Evolutionary conservation across 768 basidiomycete species (phyloP), one percentile per base, ranked within the genome.

Genomic region (Amanita subjunquillea): DNA sequence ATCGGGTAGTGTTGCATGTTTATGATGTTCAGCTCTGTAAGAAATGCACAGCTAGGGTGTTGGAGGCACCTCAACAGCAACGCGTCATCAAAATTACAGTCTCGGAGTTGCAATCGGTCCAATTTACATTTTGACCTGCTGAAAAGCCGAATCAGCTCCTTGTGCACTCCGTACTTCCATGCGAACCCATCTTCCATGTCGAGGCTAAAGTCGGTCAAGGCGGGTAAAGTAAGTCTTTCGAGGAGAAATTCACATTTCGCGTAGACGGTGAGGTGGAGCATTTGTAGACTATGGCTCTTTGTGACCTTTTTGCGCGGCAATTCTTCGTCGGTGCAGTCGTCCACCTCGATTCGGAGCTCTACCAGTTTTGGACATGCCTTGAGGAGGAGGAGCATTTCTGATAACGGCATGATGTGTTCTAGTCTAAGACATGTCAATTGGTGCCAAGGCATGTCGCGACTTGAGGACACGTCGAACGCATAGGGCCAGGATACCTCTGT

Each of bases 61-160:
- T 23, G 6, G 22, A 52, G 43, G 25, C 43, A 52, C 30, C n/a
- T 34, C 51, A 52, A 37, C 2, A 37, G 9, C 17, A 3, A 9
- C 3, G 6, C n/a, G 12, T 37, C 39, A 29, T 27, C 30, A 22
- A 51, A 51, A 12, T 41, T 17, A 20, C 50, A 42, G 17, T 51
- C n/a, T 25, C n/a, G 10, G 15, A 51, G 30, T 5, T 9, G 8
- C n/a, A 51, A 30, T 29, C 41, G 40, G 17, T 36, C 43, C 6
- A 52, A 34, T 27, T 45, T 43, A 36, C 51, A 52, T 52, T 52
- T 37, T 15, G 51, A 52, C n/a, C 43, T 22, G 27, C 27, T 45
- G 40, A 51, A 44, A 17, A 51, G 22, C 17, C 41, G 39, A n/a
- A 43, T n/a, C 10, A 51, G 40, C 10, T 43, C 13, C n/a, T 41